phyloP scores from a whole-genome alignment of 2,329 filamentous ascomycete genomes.

The Sclerotiophoma versabilis region DNA sequence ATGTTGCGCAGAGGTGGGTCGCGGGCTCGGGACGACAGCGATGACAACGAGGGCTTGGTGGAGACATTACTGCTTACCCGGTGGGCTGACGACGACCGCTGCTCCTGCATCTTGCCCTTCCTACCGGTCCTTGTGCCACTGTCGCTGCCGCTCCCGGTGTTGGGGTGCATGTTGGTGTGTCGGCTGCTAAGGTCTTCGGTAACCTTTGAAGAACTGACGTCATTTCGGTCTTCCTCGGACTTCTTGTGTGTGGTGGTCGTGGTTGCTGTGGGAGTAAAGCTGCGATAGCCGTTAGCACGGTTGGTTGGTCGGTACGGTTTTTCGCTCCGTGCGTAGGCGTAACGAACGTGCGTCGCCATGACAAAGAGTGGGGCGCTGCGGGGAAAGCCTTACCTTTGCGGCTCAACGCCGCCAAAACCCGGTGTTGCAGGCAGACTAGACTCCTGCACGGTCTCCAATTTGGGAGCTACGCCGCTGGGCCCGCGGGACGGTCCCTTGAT shows the following conservation, averaged over 20 bases:
- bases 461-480: constrained; percentile 64
- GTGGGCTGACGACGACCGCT: constrained; percentile 50
- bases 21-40: constrained; percentile 67
- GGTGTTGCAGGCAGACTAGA: constrained; percentile 77
- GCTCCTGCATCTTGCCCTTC: constrained; percentile 53
- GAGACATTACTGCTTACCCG: constrained; percentile 57
- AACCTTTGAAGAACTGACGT: constrained; percentile 55
- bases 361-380: constrained; percentile 40
- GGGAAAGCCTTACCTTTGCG: constrained; percentile 41
- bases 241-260: constrained; percentile 30
- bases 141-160: constrained; percentile 70
- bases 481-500: constrained; percentile 59
- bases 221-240: constrained; percentile 51
- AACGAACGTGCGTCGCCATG: constrained; percentile 35
- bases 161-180: constrained; percentile 43
- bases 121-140: constrained; percentile 53
- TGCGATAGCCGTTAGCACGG: constrained; percentile 32
- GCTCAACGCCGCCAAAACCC: constrained; percentile 51
- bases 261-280: constrained; percentile 25
- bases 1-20: constrained; percentile 87
- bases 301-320: constrained; percentile 26
- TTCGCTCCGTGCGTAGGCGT: constrained; percentile 25
- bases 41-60: constrained; percentile 72
- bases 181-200: constrained; percentile 56
- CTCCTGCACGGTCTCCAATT: constrained; percentile 90